Percentiles rank a stretch among this genome's conserved stretches.
Conservation (phyloP, 352 stramenopile species). For the Phytophthora palmivora region DNA sequence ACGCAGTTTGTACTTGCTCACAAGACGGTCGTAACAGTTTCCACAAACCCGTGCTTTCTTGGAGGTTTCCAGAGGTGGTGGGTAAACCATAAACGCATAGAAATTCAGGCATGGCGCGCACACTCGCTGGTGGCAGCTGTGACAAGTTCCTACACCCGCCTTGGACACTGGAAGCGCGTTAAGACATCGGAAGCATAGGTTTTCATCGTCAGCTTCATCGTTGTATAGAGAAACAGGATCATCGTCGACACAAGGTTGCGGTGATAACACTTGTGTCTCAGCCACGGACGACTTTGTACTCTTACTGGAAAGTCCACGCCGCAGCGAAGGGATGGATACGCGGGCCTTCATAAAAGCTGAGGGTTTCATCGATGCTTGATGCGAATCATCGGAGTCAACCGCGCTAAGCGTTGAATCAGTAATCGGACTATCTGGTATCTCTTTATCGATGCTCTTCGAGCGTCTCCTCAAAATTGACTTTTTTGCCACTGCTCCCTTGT, state of each 20-base stretch:
- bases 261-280: conserved; percentile 23
- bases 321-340: conserved; percentile 39
- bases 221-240: conserved; percentile 40
- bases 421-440: conserved; percentile 37
- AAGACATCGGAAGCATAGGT: conserved; percentile 72
- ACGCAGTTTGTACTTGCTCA: conserved; percentile 71
- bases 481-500: conserved; percentile 30
- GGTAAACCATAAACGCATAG: conserved; percentile 77
- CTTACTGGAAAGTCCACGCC: conserved; percentile 35
- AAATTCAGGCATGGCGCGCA: conserved; percentile 63
- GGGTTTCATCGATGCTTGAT: conserved; percentile 20
- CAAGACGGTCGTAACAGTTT: conserved; percentile 69
- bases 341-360: conserved; percentile 41
- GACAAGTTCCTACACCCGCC: conserved; percentile 35
- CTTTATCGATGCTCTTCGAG: conserved; percentile 56
- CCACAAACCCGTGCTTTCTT: conserved; percentile 73
- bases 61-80: conserved; percentile 62
- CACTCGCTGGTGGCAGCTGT: conserved; percentile 74
- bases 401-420: conserved; percentile 25
- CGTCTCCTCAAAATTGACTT: conserved; percentile 43
- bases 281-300: conserved; percentile 22
- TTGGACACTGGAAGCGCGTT: conserved; percentile 38
- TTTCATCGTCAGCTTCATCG: conserved; percentile 58
- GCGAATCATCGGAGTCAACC: conserved; percentile 29
- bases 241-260: conserved; percentile 28